Evolutionary conservation across 441 rosid genomes (phyloP), one percentile per base, ranked within the genome.

Genomic region (Euphorbia celastroides): DNA sequence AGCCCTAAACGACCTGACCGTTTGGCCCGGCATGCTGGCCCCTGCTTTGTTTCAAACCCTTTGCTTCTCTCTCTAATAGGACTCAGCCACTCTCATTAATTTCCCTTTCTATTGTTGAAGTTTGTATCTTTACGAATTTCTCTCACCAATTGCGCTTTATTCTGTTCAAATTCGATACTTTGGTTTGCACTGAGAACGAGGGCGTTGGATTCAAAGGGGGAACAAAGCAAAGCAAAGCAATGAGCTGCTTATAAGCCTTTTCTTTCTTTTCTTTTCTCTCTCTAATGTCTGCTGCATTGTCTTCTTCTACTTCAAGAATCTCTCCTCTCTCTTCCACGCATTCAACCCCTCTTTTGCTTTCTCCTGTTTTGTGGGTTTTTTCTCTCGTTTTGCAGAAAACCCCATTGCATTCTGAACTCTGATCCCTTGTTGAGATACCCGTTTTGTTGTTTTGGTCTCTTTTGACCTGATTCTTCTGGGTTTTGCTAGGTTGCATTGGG

Each of bases 251-350:
- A 63, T 62, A 72, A 25, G 68, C 72, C 62, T 51, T 74, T 30
- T 13, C 27, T 25, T 46, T 12, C 48, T 61, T 59, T n/a, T 4
- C 57, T 78, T 69, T n/a, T n/a, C n/a, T n/a, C n/a, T n/a, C n/a
- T n/a, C n/a, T n/a, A n/a, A 30, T 78, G 82, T 80, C 87, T 88
- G 81, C 87, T 73, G 62, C 88, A 88, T 88, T 82, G 90, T 76
- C 96, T 83, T 81, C 81, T 80, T 83, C 80, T 83, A 71, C 86
- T 82, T 80, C 82, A 87, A 83, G 88, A 83, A 83, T 82, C 83
- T 81, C 85, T 67, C 56, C 16, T 82, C 88, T 86, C 88, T 76
- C 81, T 84, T 80, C 86, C 84, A 77, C 82, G 83, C 83, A 80
- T 81, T 80, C 76, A 83, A 82, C 79, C 63, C 38, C 61, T 58